phyloP scores from a whole-genome alignment of 2,329 filamentous ascomycete genomes.

The Neoscytalidium dimidiatum region DNA sequence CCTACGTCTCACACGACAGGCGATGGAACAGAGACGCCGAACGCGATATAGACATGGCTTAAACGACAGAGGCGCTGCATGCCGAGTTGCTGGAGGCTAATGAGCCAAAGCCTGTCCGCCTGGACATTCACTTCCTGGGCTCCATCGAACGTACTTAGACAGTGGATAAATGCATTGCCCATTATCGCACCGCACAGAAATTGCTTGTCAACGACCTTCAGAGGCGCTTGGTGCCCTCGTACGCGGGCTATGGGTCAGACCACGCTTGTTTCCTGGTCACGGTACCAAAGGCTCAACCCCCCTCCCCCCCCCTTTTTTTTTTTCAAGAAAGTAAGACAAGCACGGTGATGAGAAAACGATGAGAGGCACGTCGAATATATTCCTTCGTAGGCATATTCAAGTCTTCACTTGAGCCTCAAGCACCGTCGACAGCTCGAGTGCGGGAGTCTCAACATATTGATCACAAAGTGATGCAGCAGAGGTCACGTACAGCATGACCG shows the following conservation, averaged over 20 bases:
- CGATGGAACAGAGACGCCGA: neutral
- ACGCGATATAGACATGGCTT: neutral
- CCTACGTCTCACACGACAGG: neutral
- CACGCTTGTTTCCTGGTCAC: neutral
- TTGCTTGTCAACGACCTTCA: neutral
- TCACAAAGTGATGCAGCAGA: no score
- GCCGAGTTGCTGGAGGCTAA: neutral
- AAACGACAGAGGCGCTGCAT: neutral
- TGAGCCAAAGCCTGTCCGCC: neutral
- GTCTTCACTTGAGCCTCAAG: no score
- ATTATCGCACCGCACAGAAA: neutral
- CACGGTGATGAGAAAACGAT: no score
- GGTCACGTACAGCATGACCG: no score
- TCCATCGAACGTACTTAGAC: neutral
- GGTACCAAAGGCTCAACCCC: neutral
- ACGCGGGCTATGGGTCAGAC: neutral
- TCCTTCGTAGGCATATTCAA: no score
- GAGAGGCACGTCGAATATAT: no score
- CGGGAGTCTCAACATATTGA: no score
- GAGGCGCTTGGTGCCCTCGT: neutral
- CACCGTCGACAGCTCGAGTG: no score
- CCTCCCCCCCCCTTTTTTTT: no score
- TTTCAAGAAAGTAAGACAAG: no score
- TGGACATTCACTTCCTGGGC: neutral
- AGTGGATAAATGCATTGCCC: neutral